Base-by-base conservation (phyloP, 768 basidiomycete species). In the Trametes elegans region DNA sequence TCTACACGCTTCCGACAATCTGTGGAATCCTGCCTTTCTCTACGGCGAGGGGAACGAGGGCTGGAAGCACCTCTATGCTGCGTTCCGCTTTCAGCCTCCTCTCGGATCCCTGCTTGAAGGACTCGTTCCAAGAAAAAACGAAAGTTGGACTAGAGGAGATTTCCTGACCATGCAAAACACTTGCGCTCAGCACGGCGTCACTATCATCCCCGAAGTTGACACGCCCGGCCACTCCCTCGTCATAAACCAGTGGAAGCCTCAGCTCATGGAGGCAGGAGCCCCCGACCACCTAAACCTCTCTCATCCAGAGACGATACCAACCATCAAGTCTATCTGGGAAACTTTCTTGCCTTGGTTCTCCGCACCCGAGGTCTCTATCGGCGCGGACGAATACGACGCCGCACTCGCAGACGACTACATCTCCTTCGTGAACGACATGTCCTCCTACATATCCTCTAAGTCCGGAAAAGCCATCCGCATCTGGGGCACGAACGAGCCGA, bases 401-500 rank as follows among this genome's bases (percentile, higher is more conserved):
- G 56, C 65, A 4, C 64, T 77, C n/a, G 76, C 74, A 1, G 60
- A 76, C 45, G 73, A 71, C 47, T 79, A 77, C 53, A 71, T 74
- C 42, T 58, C 66, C 2, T 79, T 74, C 54, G 71, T 79, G 48
- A 76, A 78, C 46, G 68, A 68, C 48, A 77, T 79, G 76, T 63
- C 72, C 5, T 54, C 60, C 10, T 75, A 70, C 64, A 71, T 79
- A 31, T 9, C 49, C 29, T 19, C 57, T n/a, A 48, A 43, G 10
- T 53, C 61, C 18, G 64, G 68, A 21, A 79, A 78, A 62, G 61
- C 64, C 7, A 74, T 77, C 34, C 75, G 77, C 26, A 65, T 68
- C 3, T 79, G 77, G 77, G 75, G 76, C 7, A 74, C 76, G 18
- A 64, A 73, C 60, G 75, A 76, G 63, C 71, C 75, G 14, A 73